phyloP scores from a whole-genome alignment of 345 rosid genomes.

The Durio zibethinus region DNA sequence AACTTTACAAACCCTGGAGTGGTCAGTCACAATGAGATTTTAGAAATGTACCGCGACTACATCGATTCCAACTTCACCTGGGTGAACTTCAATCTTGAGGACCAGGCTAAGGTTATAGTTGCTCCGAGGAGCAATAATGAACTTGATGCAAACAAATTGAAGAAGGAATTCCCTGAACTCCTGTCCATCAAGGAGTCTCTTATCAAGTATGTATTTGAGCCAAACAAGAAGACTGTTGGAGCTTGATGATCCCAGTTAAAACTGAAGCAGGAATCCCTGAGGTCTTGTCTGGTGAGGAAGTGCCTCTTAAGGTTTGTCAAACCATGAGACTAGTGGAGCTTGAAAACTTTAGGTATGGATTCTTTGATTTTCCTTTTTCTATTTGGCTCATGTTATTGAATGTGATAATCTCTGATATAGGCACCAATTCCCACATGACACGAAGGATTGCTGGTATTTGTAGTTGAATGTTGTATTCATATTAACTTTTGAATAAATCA shows the following conservation, averaged over 20 bases:
- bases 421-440: conserved; percentile 10
- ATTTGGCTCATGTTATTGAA: conserved; percentile 23
- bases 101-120: conserved; percentile 85
- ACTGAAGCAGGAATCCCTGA: conserved; percentile 32
- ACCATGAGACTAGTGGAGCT: conserved; percentile 29
- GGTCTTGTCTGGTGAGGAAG: conserved; percentile 32
- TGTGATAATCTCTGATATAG: background rate
- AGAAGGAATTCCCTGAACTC: conserved; percentile 75
- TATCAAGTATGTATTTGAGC: conserved; percentile 69
- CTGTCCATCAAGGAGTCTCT: conserved; percentile 81
- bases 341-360: conserved; percentile 22
- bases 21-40: conserved; percentile 88
- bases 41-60: conserved; percentile 73
- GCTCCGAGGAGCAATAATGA: conserved; percentile 95
- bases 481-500: background rate
- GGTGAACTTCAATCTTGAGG: conserved; percentile 87
- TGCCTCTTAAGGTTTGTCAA: conserved; percentile 35
- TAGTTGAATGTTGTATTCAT: conserved; percentile 24
- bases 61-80: conserved; percentile 66
- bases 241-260: conserved; percentile 38
- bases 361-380: conserved; percentile 13
- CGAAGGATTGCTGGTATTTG: conserved; percentile 22
- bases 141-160: conserved; percentile 74
- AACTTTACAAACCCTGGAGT: conserved; percentile 88
- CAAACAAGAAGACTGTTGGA: conserved; percentile 56